These are phyloP conservation scores for Oryza australiensis DNA, from an alignment of 176 grass and related monocot genomes.

Conservation along the genomic window DNA sequence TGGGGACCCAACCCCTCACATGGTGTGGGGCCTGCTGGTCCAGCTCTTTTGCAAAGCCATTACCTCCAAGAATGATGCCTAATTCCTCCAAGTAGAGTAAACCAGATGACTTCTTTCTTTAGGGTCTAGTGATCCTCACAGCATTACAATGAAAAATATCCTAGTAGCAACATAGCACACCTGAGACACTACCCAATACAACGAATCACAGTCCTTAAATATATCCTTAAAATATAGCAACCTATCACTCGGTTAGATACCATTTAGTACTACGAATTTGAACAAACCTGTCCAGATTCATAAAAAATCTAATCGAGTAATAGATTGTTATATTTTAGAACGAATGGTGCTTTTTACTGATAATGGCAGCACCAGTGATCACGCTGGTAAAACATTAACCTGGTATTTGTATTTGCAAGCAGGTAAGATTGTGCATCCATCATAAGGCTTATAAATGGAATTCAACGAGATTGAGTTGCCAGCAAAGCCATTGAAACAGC, in stretches of 20 bases:
- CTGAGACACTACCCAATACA: too few species aligned
- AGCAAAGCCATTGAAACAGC: background rate
- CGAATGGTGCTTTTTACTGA: background rate
- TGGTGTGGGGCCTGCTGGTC: slow-evolving; percentile 30
- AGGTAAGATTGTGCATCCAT: background rate
- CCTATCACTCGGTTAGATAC: too few species aligned
- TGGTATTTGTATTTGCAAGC: background rate
- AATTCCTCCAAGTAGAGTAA: background rate
- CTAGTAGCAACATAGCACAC: too few species aligned
- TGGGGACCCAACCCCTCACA: slow-evolving; percentile 43
- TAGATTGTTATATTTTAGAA: too few species aligned
- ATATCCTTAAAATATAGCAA: too few species aligned
- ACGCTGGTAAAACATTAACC: background rate
- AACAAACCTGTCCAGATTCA: too few species aligned
- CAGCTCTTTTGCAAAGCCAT: slow-evolving; percentile 14
- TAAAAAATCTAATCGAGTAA: too few species aligned
- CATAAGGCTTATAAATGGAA: background rate
- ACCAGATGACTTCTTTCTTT: background rate
- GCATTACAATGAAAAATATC: background rate
- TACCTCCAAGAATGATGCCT: slow-evolving; percentile 17
- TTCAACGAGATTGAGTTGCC: background rate
- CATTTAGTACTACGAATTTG: too few species aligned
- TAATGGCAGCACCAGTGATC: background rate
- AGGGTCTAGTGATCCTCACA: background rate
- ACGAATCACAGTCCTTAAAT: too few species aligned